Evolutionary conservation across 148 eudicot genomes (phyloP).

Genomic region (Camellia granthamiana): DNA sequence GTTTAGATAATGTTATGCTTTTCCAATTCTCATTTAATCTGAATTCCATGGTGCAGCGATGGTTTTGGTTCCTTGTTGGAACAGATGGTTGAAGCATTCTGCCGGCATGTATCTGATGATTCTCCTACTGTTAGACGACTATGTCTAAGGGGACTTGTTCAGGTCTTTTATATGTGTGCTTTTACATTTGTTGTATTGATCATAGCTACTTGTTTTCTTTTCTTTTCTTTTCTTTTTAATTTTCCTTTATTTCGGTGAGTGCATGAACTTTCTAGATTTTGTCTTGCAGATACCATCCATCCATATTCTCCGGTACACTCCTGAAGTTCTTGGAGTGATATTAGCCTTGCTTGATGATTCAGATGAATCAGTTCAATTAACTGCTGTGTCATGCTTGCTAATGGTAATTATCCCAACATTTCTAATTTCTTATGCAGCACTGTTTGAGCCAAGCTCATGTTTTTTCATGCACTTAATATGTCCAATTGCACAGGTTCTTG

Average conservation of each 20-base stretch:
- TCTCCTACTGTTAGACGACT: slow-evolving; percentile 87
- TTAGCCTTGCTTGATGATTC: slow-evolving; percentile 88
- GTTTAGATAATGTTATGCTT: not conserved
- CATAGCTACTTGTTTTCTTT: not conserved
- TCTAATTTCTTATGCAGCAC: not conserved
- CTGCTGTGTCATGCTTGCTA: slow-evolving; percentile 81
- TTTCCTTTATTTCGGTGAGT: not conserved
- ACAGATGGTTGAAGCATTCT: slow-evolving; percentile 83
- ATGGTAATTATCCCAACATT: slow-evolving; percentile 40
- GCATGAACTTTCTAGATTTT: slow-evolving; percentile 16
- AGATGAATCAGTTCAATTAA: slow-evolving; percentile 87
- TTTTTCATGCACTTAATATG: not conserved
- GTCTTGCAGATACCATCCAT: slow-evolving; percentile 78
- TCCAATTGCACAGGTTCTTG: slow-evolving; percentile 56
- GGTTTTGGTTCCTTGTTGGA: slow-evolving; percentile 70
- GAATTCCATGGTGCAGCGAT: slow-evolving; percentile 57
- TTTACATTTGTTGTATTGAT: slow-evolving; percentile 2
- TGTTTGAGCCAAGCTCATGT: not conserved
- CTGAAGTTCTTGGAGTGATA: slow-evolving; percentile 84
- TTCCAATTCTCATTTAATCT: not conserved
- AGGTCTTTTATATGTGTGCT: slow-evolving; percentile 40
- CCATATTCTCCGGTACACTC: slow-evolving; percentile 59
- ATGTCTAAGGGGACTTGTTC: slow-evolving; percentile 88
- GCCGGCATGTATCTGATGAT: slow-evolving; percentile 88
- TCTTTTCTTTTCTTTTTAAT: not conserved